A percentile compares a stretch with the other conserved stretches of the same genome.
These are phyloP conservation scores for Fusarium pseudocircinatum DNA, from an alignment of 2,329 filamentous ascomycete species.

Conservation along the genomic window DNA sequence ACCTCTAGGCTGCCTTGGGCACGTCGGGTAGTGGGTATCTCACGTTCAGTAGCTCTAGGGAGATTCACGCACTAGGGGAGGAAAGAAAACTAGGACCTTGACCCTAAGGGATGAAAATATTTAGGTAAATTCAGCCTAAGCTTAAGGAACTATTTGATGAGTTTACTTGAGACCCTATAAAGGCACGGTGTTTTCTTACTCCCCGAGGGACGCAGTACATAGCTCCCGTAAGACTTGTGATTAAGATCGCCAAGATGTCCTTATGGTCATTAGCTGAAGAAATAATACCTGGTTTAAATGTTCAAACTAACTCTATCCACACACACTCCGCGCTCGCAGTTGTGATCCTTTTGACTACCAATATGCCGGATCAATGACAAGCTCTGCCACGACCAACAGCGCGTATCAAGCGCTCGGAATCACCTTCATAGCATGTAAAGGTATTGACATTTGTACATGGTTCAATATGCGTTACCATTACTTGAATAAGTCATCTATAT, in stretches of 20 bases:
- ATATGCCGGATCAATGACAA: background rate
- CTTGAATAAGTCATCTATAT: too few species aligned
- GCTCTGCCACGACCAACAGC: too few species aligned
- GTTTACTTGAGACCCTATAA: too few species aligned
- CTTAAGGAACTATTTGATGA: too few species aligned
- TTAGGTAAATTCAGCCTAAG: too few species aligned
- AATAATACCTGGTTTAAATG: fast-evolving
- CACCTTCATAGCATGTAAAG: too few species aligned
- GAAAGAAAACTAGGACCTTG: too few species aligned
- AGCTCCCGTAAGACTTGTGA: background rate
- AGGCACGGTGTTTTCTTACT: too few species aligned
- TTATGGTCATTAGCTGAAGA: background rate
- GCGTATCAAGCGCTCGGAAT: fast-evolving
- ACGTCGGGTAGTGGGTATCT: background rate
- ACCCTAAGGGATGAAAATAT: too few species aligned
- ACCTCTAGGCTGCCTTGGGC: background rate
- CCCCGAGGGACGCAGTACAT: background rate
- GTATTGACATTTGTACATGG: fast-evolving
- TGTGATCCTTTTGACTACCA: too few species aligned
- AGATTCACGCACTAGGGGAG: too few species aligned
- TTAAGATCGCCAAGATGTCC: too few species aligned
- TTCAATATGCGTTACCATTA: background rate
- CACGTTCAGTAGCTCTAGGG: background rate
- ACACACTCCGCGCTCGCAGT: fast-evolving
- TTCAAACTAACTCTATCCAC: background rate